Conservation (phyloP, 2,329 filamentous ascomycete species). For the Aspergillus fructus region DNA sequence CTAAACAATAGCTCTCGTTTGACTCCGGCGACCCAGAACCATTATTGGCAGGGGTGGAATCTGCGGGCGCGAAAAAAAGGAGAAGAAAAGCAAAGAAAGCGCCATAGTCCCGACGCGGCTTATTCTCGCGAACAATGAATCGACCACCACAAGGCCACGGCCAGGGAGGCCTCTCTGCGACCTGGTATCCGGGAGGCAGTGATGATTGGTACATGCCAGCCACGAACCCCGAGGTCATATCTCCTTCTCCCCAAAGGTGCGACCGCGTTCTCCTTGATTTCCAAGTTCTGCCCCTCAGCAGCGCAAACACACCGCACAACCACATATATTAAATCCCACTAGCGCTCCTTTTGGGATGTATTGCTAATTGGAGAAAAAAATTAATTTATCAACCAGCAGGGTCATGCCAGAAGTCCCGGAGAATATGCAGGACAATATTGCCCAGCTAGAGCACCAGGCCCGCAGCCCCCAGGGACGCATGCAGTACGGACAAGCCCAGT, state of each 20-base stretch:
- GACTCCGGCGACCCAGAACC: conserved; percentile 7
- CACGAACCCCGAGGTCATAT: conserved; percentile 60
- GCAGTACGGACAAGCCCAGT: conserved; percentile 33
- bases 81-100: conserved; percentile 14
- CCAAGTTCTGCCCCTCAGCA: conserved; percentile 10
- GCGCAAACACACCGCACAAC: conserved; percentile 1
- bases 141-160: conserved; percentile 38
- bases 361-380: conserved; percentile 26
- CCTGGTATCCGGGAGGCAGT: conserved; percentile 65
- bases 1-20: conserved; percentile 12
- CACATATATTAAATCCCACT: conserved; percentile 6
- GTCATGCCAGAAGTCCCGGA: conserved; percentile 94
- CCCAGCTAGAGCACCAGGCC: conserved; percentile 83
- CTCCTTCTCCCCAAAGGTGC: conserved; percentile 69
- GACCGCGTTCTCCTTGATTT: conserved; percentile 20
- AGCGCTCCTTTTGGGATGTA: conserved; percentile 15
- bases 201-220: conserved; percentile 65
- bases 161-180: conserved; percentile 55
- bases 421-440: conserved; percentile 93
- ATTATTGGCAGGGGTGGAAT: conserved; percentile 16
- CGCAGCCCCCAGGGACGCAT: conserved; percentile 44
- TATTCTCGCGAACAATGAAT: conserved; percentile 31
- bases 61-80: conserved; percentile 4
- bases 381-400: conserved; percentile 48
- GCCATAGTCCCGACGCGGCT: conserved; percentile 10